Percentiles rank a stretch among this genome's conserved stretches.
phyloP scores from a whole-genome alignment of 805 yeast genomes.

The Saccharomyces cerevisiae region DNA sequence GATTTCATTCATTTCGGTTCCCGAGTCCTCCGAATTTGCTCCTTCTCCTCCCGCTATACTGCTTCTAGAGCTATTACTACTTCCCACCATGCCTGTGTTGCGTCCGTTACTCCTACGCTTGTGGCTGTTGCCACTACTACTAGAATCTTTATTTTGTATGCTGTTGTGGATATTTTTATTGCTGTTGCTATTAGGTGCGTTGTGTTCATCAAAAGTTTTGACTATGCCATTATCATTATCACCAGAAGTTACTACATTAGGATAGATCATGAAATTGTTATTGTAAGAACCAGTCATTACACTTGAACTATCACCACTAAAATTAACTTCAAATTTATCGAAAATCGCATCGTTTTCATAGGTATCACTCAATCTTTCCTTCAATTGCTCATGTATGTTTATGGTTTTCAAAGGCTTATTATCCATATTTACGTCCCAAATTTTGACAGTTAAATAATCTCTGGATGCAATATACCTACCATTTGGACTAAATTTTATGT shows the following conservation, averaged over 20 bases:
- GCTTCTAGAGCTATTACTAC: conserved; percentile 5
- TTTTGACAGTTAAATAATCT: conserved; percentile 93
- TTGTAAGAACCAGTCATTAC: conserved; percentile 97
- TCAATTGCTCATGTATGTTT: conserved; percentile 88
- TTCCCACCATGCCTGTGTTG: neutral
- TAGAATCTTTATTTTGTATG: conserved; percentile 1
- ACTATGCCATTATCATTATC: conserved; percentile 14
- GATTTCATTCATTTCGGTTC: conserved; percentile 42
- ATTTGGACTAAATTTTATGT: conserved; percentile 82
- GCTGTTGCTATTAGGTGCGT: conserved; percentile 5
- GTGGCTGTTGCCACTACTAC: conserved; percentile 4
- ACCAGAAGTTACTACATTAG: conserved; percentile 52
- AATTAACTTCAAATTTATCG: conserved; percentile 95
- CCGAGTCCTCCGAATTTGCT: neutral
- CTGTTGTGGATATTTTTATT: conserved; percentile 2
- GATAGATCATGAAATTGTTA: conserved; percentile 94
- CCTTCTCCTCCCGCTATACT: conserved; percentile 4
- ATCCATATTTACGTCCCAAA: conserved; percentile 98
- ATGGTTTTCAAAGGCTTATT: conserved; percentile 89
- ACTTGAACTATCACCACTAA: conserved; percentile 84
- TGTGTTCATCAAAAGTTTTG: conserved; percentile 10
- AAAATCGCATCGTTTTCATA: conserved; percentile 97
- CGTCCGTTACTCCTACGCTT: neutral
- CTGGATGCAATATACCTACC: conserved; percentile 95
- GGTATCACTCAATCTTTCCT: conserved; percentile 90